These are phyloP conservation scores for Diaporthe sp. DNA, from an alignment of 2,329 filamentous ascomycete genomes.

Conservation along the genomic window DNA sequence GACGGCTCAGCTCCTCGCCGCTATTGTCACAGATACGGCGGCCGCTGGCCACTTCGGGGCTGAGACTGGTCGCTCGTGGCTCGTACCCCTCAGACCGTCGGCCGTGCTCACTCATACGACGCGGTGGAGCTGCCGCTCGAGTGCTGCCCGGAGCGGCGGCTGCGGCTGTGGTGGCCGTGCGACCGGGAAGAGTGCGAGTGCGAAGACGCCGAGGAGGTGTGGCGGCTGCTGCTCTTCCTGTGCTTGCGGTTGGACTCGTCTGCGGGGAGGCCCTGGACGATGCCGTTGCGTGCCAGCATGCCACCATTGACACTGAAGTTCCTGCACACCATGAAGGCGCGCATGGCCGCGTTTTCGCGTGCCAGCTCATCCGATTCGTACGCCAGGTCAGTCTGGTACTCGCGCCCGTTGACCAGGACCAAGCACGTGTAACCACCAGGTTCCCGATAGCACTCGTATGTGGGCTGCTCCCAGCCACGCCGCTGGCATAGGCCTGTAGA, in stretches of 20 bases:
- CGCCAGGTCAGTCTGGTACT: conserved; percentile 90
- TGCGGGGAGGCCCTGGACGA: conserved; percentile 73
- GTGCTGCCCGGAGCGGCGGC: conserved; percentile 65
- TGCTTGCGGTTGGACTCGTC: conserved; percentile 61
- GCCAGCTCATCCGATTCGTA: conserved; percentile 86
- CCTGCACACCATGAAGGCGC: conserved; percentile 96
- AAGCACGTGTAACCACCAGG: conserved; percentile 85
- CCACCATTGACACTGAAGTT: conserved; percentile 98
- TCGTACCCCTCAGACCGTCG: background rate
- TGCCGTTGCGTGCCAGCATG: conserved; percentile 80
- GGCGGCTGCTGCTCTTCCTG: conserved; percentile 61
- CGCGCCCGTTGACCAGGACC: conserved; percentile 93
- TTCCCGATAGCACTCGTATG: conserved; percentile 84
- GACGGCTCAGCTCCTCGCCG: background rate
- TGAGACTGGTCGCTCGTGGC: conserved; percentile 19
- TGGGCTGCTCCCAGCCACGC: conserved; percentile 91
- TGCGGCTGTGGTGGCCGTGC: conserved; percentile 54
- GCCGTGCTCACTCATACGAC: conserved; percentile 62
- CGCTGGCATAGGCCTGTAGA: conserved; percentile 88
- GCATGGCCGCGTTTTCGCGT: conserved; percentile 93
- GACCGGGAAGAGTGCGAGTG: conserved; percentile 53
- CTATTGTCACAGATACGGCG: background rate
- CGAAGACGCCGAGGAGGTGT: conserved; percentile 53
- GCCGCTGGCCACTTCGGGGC: background rate
- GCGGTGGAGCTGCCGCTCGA: conserved; percentile 72